Evolutionary conservation across 2,329 filamentous ascomycete species (phyloP), one percentile per base, ranked within the genome.

Genomic region (Cadophora luteo-olivacea): DNA sequence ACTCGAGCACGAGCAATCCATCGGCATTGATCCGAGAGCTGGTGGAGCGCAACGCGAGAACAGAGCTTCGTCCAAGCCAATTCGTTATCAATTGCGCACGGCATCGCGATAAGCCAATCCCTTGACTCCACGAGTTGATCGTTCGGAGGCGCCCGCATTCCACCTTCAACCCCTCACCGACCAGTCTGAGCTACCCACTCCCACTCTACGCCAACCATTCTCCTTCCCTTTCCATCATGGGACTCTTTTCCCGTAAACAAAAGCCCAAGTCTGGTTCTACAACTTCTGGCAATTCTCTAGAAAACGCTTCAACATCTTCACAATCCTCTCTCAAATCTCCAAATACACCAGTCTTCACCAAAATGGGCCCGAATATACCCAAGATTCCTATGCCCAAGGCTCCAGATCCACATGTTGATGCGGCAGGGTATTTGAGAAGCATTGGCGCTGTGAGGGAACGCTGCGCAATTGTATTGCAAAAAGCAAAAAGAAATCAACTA

Each of bases 391-490:
- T 98, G 60, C 92, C 95, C 61, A 91, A 89, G 76, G 89, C 94
- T 19, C 94, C 95, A 33, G 94, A 98, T 81, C 94, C 95, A 76
- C 86, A 91, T 70, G 85, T 95, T 74, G 93, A 98, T 79, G 94
- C 95, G 24, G 93, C 92, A 29, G 94, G 90, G 70, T 98, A 98
- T 81, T 87, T 99, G 76, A 89, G 92, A 78, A 97, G 94, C 81
- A 88, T 98, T 76, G 89, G 93, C 76, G 89, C 96, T 33, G 93
- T 99, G 32, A 87, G 96, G 71, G 93, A 97, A 76, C 88, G 74
- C 85, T 91, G 75, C 80, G 81, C 78, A 60, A 76, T 90, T 70
- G 84, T 92, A 58, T 80, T 91, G 71, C 83, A 88, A 69, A 89
- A 88, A 80, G 90, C 90, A n/a, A 88, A 88, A 78, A 83, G 82